Base-by-base conservation (phyloP, 768 basidiomycete species). In the Paxillus ammoniavirescens region DNA sequence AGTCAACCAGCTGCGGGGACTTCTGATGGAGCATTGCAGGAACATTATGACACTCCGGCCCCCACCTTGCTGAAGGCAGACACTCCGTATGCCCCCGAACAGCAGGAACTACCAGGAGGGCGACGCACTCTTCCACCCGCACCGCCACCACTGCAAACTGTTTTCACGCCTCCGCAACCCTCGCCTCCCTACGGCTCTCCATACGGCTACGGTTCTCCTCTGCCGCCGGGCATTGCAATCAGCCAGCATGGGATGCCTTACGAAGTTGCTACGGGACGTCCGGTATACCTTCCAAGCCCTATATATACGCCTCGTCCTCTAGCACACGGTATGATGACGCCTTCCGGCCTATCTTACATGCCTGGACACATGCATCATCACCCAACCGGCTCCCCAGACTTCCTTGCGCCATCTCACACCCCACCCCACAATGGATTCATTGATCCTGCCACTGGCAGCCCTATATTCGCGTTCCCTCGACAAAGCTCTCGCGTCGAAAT, bases 171-270 rank as follows among this genome's bases (percentile, higher is more conserved):
- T 57, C 67, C 70, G 14, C 73, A 72, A 36, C 64, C 73, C 2
- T 82, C 88, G 1, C 83, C 87, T 10, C 76, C 78, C 1, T 90
- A 82, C 56, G 77, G 79, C n/a, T 84, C 90, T 8, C 81, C 87
- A 14, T 92, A 88, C 50, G 73, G 73, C 2, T 89, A 82, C 65
- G 74, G 77, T 6, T 73, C 75, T 8, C 68, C 77, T 7, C 56
- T 86, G 17, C 81, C 90, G n/a, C 83, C 83, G 13, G 91, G 91
- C 45, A 77, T 91, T 47, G 89, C 79, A 13, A 71, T 91, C 64
- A 84, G 84, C 58, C 81, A 83, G 50, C 84, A 88, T 55, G 91
- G 91, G 31, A 77, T 90, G 73, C 77, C 89, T n/a, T 92, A 86
- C 64, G 91, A 93, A 68, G 65, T 91, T 48, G 83, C 89, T 13